Conservation (phyloP, 331 rosid genomes). For the Quercus lobata region DNA sequence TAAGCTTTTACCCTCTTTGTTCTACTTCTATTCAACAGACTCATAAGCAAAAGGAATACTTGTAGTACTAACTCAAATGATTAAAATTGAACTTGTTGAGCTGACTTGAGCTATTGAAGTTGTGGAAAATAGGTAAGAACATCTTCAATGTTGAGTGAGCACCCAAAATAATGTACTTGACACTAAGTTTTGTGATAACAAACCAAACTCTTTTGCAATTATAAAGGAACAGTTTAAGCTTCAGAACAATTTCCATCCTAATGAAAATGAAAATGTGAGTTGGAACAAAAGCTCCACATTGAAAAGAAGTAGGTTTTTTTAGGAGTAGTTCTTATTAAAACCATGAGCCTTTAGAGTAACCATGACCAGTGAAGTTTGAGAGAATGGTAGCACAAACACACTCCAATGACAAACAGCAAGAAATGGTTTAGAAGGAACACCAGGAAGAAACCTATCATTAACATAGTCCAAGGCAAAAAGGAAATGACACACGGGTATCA, state of each 20-base stretch:
- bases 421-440: background rate
- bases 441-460: background rate
- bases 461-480: background rate
- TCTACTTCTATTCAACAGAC: conserved; percentile 1
- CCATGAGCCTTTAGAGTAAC: conserved; percentile 3
- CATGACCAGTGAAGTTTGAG: background rate
- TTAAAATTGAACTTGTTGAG: background rate
- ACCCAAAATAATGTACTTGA: conserved; percentile 3
- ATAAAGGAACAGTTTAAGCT: background rate
- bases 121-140: background rate
- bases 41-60: background rate
- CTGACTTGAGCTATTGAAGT: conserved; percentile 9
- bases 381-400: background rate
- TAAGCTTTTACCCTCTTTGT: conserved; percentile 8
- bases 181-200: conserved; percentile 4
- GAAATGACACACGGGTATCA: background rate
- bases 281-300: background rate
- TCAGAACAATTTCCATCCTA: conserved; percentile 4
- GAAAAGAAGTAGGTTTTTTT: background rate
- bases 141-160: background rate
- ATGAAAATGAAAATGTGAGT: conserved; percentile 7
- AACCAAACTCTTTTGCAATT: background rate
- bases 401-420: background rate
- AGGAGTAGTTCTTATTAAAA: conserved; percentile 9
- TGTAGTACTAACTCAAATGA: conserved; percentile 18